Conservation (phyloP, 208 protist species). For the Leishmania mexicana region DNA sequence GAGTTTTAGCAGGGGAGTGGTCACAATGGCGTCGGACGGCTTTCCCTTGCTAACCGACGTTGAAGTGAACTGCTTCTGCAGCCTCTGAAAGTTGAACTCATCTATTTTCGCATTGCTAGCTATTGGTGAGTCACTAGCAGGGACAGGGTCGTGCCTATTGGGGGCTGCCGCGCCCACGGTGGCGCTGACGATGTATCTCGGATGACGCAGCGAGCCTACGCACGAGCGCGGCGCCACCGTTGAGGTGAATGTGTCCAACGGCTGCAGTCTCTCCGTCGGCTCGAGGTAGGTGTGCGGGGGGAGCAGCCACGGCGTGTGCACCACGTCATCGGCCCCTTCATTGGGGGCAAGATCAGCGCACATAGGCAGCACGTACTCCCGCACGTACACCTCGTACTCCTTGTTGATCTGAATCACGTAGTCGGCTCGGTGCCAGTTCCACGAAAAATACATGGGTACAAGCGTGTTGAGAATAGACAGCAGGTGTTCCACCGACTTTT, state of each 20-base stretch:
- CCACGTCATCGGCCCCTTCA: constrained; percentile 59
- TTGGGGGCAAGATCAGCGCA: constrained; percentile 58
- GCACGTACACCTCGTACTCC: constrained; percentile 76
- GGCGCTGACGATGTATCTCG: neutral
- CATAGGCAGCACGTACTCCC: constrained; percentile 72
- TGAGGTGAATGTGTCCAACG: constrained; percentile 23
- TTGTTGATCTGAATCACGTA: constrained; percentile 89
- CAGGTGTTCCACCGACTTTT: constrained; percentile 74
- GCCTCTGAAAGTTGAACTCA: neutral
- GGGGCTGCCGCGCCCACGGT: too few relatives aligned
- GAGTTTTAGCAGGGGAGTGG: neutral
- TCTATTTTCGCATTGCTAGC: neutral
- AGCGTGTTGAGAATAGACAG: constrained; percentile 79
- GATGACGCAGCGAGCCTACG: neutral
- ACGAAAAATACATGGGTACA: constrained; percentile 87
- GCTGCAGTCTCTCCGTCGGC: constrained; percentile 8
- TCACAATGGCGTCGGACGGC: neutral
- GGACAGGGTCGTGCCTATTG: neutral
- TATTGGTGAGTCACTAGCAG: neutral
- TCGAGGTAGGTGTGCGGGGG: constrained; percentile 36
- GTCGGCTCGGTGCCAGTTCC: constrained; percentile 84
- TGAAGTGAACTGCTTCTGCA: neutral
- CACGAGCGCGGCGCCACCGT: neutral
- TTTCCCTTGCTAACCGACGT: neutral
- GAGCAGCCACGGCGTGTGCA: constrained; percentile 42